Evolutionary conservation across 2,329 filamentous ascomycete species (phyloP), one percentile per base, ranked within the genome.

Genomic region (Colletotrichum spinosum): DNA sequence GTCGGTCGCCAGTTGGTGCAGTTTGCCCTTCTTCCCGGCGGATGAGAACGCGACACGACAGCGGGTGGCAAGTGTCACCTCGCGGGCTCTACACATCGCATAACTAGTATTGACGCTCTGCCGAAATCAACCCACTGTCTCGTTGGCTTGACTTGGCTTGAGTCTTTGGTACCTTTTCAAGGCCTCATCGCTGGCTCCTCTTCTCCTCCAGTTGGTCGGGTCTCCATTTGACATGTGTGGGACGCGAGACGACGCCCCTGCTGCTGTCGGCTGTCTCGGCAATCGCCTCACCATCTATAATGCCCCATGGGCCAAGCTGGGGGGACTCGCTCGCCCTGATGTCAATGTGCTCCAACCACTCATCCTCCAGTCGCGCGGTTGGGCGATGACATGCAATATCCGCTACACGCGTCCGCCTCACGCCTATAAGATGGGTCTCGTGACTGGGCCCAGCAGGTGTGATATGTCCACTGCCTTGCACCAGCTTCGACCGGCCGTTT

Each of bases 41-140:
- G 46, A 52, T 61, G 17, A 56, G 62, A 46, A 33, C 25, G 58
- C 52, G 62, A 62, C 62, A 65, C 62, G 58, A 65, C 52, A 65
- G 45, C 52, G 42, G 46, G 57, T 62, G 58, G 62, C 58, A 53
- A 62, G n/a, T 53, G 46, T 61, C 52, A 61, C 38, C 50, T 17
- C 39, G 44, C 45, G 51, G 50, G n/a, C 38, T 50, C 49, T 25
- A 25, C 25, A 25, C 25, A 25, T 25, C 4, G 25, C 25, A 25
- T 25, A 25, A 5, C 17, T 17, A 17, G 17, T 17, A 17, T 17
- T 60, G 45, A 49, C 51, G 51, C 51, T 52, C 13, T 46, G 39
- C 25, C 15, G 46, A 61, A 60, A 45, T 42, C 34, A 37, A 65
- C 5, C 38, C 17, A 38, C 46, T 17, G 25, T 11, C 25, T 48